Percentiles rank a stretch among this genome's conserved stretches.
phyloP scores from a whole-genome alignment of 1,139 yeast genomes.

The Geotrichum cucujoidarum region DNA sequence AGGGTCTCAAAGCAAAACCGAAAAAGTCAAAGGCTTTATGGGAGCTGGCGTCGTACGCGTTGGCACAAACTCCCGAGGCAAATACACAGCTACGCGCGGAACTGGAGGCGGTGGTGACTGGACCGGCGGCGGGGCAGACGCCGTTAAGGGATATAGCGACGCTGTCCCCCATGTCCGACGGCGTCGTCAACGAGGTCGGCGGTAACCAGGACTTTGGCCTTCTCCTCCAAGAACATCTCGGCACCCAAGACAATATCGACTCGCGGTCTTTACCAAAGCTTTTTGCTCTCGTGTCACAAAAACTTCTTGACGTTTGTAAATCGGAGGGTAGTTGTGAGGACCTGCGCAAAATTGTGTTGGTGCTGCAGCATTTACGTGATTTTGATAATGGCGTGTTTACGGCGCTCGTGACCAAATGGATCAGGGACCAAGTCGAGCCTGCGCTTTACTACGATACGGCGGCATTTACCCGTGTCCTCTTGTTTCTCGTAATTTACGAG shows the following conservation, averaged over 20 bases:
- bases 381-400: conserved; percentile 24
- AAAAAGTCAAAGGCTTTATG: conserved; percentile 28
- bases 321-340: conserved; percentile 9
- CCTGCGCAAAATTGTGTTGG: conserved; percentile 22
- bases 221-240: conserved; percentile 11
- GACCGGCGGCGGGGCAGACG: conserved; percentile 22
- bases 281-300: conserved; percentile 22
- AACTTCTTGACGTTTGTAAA: conserved; percentile 24
- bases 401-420: conserved; percentile 27
- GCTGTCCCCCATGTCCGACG: conserved; percentile 32
- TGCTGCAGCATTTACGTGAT: conserved; percentile 28
- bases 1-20: conserved; percentile 25
- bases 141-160: conserved; percentile 26
- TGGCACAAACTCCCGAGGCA: conserved; percentile 19
- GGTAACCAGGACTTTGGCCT: conserved; percentile 12
- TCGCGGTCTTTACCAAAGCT: conserved; percentile 22
- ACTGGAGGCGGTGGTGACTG: conserved; percentile 26
- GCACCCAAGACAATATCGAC: conserved; percentile 23
- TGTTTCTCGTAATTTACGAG: conserved; percentile 38
- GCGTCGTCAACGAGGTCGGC: conserved; percentile 8
- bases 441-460: conserved; percentile 25
- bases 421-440: conserved; percentile 29
- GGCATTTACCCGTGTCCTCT: conserved; percentile 30
- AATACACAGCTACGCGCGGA: conserved; percentile 20
- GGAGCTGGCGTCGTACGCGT: conserved; percentile 27